phyloP scores from a whole-genome alignment of 805 yeast genomes.

The Candida corydali region DNA sequence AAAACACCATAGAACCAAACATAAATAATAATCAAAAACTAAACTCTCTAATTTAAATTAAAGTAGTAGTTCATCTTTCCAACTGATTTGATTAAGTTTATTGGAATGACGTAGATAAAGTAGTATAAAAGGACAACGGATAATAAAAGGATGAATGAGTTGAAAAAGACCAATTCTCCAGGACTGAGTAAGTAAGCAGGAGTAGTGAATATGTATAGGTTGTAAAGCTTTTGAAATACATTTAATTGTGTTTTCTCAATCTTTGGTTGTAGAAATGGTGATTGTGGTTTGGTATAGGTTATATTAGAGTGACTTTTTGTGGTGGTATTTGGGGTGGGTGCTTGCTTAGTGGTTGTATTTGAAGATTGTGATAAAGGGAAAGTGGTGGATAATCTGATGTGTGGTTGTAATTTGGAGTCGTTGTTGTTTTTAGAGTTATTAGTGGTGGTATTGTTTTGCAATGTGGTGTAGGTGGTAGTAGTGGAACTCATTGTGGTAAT shows the following conservation, averaged over 20 bases:
- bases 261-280: neutral
- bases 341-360: neutral
- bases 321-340: neutral
- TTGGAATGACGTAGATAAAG: slow-evolving; percentile 12
- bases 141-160: slow-evolving; percentile 12
- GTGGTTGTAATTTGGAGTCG: neutral
- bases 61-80: slow-evolving; percentile 15
- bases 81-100: slow-evolving; percentile 5
- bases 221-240: slow-evolving; percentile 3
- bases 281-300: neutral
- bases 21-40: no score
- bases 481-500: neutral
- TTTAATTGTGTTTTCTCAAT: neutral
- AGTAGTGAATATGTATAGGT: slow-evolving; percentile 20
- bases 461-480: neutral
- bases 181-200: slow-evolving; percentile 26
- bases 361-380: neutral
- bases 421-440: no score
- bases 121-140: slow-evolving; percentile 14
- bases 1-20: no score
- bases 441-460: neutral
- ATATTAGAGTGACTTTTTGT: neutral
- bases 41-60: slow-evolving; percentile 2
- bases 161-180: slow-evolving; percentile 20
- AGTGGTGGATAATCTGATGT: neutral